These are phyloP conservation scores for Kazachstania viticola DNA, from an alignment of 805 yeast species.

Conservation along the genomic window DNA sequence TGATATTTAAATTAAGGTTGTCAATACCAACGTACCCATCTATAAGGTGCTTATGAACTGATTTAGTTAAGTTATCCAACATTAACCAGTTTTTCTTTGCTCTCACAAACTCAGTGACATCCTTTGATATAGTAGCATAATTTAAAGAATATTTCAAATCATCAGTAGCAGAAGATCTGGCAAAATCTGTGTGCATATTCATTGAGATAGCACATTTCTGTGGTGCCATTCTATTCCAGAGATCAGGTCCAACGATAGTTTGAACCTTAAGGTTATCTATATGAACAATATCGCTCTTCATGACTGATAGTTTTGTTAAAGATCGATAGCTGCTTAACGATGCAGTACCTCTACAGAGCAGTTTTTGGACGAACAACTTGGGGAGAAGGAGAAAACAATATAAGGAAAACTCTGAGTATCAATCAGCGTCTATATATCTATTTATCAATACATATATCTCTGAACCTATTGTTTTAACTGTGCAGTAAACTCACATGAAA, in stretches of 20 bases:
- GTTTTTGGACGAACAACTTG: too few species aligned
- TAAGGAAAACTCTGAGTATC: too few species aligned
- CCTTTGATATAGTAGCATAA: conserved; percentile 73
- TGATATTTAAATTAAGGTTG: conserved; percentile 9
- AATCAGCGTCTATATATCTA: too few species aligned
- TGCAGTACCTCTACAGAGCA: too few species aligned
- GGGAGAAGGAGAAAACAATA: too few species aligned
- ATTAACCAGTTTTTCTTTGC: conserved; percentile 26
- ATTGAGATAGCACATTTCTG: conserved; percentile 58
- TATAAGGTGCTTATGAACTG: conserved; percentile 35
- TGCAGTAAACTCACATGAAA: too few species aligned
- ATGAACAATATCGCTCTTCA: conserved; percentile 22
- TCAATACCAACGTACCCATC: conserved; percentile 21
- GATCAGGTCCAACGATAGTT: conserved; percentile 61
- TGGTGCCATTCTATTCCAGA: conserved; percentile 55
- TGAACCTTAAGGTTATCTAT: conserved; percentile 48
- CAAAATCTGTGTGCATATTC: conserved; percentile 52
- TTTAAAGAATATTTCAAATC: conserved; percentile 75
- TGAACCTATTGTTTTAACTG: too few species aligned
- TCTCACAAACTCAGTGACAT: conserved; percentile 42
- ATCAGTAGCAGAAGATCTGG: conserved; percentile 67
- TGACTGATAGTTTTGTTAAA: too few species aligned
- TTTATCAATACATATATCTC: too few species aligned
- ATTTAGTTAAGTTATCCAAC: conserved; percentile 32
- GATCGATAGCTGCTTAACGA: too few species aligned